These are phyloP conservation scores for Groenewaldozyma auringiensis DNA, from an alignment of 1,139 yeast species.

Conservation along the genomic window DNA sequence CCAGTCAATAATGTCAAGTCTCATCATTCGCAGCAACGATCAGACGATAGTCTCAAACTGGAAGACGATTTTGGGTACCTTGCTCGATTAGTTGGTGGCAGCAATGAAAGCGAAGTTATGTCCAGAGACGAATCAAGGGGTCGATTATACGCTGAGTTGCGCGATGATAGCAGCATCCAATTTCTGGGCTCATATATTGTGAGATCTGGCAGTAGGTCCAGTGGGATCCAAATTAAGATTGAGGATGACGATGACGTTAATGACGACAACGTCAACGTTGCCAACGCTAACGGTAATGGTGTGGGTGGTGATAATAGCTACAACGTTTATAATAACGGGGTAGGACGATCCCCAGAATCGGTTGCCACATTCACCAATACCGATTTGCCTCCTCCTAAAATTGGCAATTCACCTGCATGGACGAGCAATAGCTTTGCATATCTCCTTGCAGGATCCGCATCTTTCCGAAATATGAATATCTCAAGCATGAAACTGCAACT, in stretches of 20 bases:
- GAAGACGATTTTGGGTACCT: conserved; percentile 29
- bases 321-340: too few species aligned
- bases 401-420: background rate
- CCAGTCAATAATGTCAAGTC: background rate
- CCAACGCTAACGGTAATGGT: too few species aligned
- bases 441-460: conserved; percentile 10
- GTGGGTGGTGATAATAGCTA: background rate
- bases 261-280: background rate
- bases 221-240: conserved; percentile 5
- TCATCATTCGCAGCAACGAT: conserved; percentile 6
- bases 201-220: background rate
- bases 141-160: conserved; percentile 24
- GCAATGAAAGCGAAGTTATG: background rate
- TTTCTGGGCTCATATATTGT: conserved; percentile 25
- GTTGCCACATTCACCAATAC: too few species aligned
- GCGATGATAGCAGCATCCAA: conserved; percentile 27
- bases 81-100: conserved; percentile 25
- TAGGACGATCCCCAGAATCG: too few species aligned
- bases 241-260: background rate
- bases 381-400: too few species aligned
- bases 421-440: background rate
- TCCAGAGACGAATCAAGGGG: conserved; percentile 15
- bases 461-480: conserved; percentile 19
- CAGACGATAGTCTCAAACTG: conserved; percentile 15
- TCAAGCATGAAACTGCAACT: conserved; percentile 24